A percentile compares a stretch with the other conserved stretches of the same genome.
Conservation (phyloP, 768 basidiomycete species). For the Hebeloma cylindrosporum region DNA sequence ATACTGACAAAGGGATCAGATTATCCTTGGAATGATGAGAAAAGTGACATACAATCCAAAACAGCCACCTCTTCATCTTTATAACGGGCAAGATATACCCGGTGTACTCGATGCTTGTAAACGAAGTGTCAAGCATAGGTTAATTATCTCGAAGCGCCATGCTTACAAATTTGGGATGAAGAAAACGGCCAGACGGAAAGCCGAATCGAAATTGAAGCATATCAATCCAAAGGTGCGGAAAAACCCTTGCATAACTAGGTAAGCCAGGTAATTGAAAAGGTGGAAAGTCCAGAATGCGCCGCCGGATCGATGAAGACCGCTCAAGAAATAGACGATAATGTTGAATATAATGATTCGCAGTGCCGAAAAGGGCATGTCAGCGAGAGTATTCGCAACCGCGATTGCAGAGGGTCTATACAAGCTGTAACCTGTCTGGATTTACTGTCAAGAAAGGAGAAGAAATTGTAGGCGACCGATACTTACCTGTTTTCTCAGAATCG, state of each 20-base stretch:
- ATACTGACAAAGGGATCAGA: slow-evolving; percentile 39
- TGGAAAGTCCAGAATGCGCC: slow-evolving; percentile 58
- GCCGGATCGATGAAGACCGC: slow-evolving; percentile 44
- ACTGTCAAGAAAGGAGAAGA: background rate
- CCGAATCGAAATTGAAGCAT: slow-evolving; percentile 46
- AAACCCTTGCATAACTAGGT: slow-evolving; percentile 78
- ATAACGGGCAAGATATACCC: slow-evolving; percentile 69
- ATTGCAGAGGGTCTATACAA: slow-evolving; percentile 68
- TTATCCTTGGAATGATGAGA: background rate
- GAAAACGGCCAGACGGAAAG: slow-evolving; percentile 56
- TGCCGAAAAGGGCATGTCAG: slow-evolving; percentile 71
- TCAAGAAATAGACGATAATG: slow-evolving; percentile 70
- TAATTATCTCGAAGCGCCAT: no score
- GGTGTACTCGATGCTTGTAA: slow-evolving; percentile 63
- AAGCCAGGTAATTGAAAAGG: slow-evolving; percentile 63
- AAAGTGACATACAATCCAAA: slow-evolving; percentile 68
- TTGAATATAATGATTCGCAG: slow-evolving; percentile 58
- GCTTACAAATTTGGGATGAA: slow-evolving; percentile 74
- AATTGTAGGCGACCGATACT: background rate
- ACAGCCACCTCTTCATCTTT: slow-evolving; percentile 78
- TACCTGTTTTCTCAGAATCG: slow-evolving; percentile 68
- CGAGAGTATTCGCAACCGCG: slow-evolving; percentile 63
- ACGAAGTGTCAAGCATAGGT: no score
- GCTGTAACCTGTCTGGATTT: slow-evolving; percentile 50
- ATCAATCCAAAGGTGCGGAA: slow-evolving; percentile 72